These are phyloP conservation scores for Macaranga tanarius DNA, from an alignment of 441 rosid species.

Conservation along the genomic window DNA sequence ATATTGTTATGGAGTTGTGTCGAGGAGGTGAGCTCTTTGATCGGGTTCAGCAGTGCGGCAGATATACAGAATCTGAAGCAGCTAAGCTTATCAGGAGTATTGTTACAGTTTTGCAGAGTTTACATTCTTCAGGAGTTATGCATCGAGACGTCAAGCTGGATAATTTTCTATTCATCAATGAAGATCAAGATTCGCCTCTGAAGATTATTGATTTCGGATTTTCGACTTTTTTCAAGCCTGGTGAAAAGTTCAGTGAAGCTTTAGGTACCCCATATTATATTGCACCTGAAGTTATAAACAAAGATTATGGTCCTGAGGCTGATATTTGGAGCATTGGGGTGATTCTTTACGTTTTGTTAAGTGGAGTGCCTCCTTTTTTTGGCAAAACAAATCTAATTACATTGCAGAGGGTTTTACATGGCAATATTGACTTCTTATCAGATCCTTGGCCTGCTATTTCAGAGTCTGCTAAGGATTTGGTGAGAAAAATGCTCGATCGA, in stretches of 20 bases:
- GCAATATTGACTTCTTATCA: not conserved
- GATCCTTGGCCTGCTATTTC: conserved; percentile 3
- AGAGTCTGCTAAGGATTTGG: not conserved
- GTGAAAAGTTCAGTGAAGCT: not conserved
- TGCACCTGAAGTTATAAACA: not conserved
- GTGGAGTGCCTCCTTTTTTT: not conserved
- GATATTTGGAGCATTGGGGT: conserved; percentile 3
- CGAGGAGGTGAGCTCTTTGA: not conserved
- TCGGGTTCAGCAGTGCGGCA: not conserved
- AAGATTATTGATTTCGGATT: not conserved
- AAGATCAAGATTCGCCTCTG: not conserved
- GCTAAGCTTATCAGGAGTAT: not conserved
- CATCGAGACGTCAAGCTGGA: not conserved
- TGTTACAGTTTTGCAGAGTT: not conserved
- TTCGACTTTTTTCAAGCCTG: not conserved
- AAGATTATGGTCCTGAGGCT: conserved; percentile 2
- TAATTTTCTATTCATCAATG: not conserved
- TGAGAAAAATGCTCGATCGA: conserved; percentile 1
- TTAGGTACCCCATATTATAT: not conserved
- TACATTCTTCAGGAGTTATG: not conserved
- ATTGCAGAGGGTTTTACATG: not conserved
- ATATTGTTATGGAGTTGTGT: not conserved
- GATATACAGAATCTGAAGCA: not conserved
- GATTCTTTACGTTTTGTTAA: not conserved
- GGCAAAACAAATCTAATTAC: not conserved